A percentile compares a stretch with the other conserved stretches of the same genome.
phyloP scores from a whole-genome alignment of 2,329 filamentous ascomycete genomes.

The Botrytis paeoniae region DNA sequence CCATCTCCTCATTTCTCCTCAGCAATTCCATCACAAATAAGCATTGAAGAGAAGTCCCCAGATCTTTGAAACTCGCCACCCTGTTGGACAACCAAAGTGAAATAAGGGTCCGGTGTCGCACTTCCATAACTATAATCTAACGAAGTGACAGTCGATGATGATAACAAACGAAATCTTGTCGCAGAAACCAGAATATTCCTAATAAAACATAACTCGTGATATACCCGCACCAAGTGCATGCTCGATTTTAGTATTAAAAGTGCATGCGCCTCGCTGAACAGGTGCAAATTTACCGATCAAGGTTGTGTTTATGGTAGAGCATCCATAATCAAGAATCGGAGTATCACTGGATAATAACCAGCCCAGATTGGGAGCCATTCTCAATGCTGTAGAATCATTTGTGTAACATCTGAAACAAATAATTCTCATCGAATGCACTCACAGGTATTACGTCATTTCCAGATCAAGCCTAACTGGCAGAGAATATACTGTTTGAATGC shows the following conservation, averaged over 20 bases:
- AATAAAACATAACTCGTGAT: constrained; percentile 2
- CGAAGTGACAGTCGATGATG: background rate
- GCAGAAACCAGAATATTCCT: background rate
- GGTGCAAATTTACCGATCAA: constrained; percentile 18
- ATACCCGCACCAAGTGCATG: background rate
- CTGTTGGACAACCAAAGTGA: constrained; percentile 3
- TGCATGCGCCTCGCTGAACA: constrained; percentile 19
- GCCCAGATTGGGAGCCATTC: background rate
- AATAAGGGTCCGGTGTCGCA: constrained; percentile 1
- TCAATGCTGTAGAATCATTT: background rate
- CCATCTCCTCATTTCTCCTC: background rate
- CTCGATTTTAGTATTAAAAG: constrained; percentile 11
- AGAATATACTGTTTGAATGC: background rate
- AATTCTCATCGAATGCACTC: background rate
- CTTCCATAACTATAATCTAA: constrained; percentile 2
- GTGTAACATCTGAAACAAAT: too few relatives aligned
- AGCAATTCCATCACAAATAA: background rate
- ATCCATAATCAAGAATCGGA: constrained; percentile 10
- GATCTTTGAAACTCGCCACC: background rate
- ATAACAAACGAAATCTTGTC: background rate
- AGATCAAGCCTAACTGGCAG: background rate
- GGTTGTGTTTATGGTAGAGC: background rate
- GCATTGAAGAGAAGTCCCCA: background rate
- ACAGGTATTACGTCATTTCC: background rate
- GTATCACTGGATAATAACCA: background rate